A percentile compares a stretch with the other conserved stretches of the same genome.
These are phyloP conservation scores for Oryza coarctata DNA, from an alignment of 176 grass and related monocot genomes.

Conservation along the genomic window DNA sequence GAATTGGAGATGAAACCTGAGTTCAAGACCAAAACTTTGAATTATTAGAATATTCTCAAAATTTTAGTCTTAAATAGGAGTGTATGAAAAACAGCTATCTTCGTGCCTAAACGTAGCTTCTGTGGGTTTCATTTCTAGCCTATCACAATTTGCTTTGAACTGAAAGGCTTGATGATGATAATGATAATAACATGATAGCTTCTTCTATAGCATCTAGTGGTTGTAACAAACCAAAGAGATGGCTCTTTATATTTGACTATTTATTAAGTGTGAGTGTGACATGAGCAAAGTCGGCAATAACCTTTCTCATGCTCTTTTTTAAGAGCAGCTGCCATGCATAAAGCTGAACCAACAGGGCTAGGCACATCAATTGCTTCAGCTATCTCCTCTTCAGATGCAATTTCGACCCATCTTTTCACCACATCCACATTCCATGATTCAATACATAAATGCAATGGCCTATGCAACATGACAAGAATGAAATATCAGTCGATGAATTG, in stretches of 20 bases:
- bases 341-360: constrained; percentile 73
- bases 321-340: constrained; percentile 96
- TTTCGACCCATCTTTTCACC: constrained; percentile 82
- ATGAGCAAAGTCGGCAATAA: constrained; percentile 44
- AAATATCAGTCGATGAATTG: constrained; percentile 19
- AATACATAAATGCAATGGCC: constrained; percentile 94
- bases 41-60: no score
- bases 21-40: no score
- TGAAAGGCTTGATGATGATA: no score
- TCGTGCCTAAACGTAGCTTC: no score
- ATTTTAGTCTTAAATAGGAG: no score
- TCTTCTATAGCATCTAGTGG: background rate
- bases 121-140: no score
- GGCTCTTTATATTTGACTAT: background rate
- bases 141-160: no score
- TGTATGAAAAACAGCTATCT: no score
- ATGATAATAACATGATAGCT: background rate
- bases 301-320: constrained; percentile 97
- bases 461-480: constrained; percentile 39
- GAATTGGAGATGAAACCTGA: no score
- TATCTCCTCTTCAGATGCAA: constrained; percentile 79
- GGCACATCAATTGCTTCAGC: constrained; percentile 74
- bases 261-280: background rate
- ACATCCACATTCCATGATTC: constrained; percentile 86
- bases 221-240: background rate